These are phyloP conservation scores for Leccinum insigne DNA, from an alignment of 1,284 basidiomycete species.

Conservation along the genomic window DNA sequence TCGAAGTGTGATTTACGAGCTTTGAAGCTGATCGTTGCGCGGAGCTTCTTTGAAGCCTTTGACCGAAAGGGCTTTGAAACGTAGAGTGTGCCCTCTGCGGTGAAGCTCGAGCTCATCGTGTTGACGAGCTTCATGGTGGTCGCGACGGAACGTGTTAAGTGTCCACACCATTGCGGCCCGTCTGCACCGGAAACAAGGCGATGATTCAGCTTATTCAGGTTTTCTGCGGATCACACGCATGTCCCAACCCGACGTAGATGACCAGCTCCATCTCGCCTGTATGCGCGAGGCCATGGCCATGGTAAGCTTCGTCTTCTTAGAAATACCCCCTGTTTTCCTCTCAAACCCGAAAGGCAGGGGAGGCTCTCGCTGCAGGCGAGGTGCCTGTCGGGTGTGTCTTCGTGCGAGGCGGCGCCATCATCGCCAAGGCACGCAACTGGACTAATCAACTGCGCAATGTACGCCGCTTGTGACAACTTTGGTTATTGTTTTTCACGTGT, in stretches of 20 bases:
- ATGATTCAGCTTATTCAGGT: background rate
- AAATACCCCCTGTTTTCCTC: background rate
- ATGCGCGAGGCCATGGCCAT: conserved; percentile 59
- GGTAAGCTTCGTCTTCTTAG: conserved; percentile 33
- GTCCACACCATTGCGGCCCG: conserved; percentile 4
- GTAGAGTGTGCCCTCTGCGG: conserved; percentile 65
- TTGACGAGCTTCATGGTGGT: conserved; percentile 20
- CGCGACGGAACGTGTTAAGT: conserved; percentile 1
- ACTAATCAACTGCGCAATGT: conserved; percentile 96
- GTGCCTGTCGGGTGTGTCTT: conserved; percentile 98
- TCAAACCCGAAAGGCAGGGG: conserved; percentile 59
- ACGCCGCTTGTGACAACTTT: conserved; percentile 24
- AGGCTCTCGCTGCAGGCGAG: conserved; percentile 85
- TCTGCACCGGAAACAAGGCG: conserved; percentile 11
- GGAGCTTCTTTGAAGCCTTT: conserved; percentile 62
- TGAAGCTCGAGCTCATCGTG: conserved; percentile 44
- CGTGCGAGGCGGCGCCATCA: conserved; percentile 73
- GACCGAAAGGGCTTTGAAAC: conserved; percentile 76
- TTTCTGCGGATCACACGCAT: conserved; percentile 4
- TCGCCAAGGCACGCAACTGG: conserved; percentile 88
- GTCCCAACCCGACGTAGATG: conserved; percentile 1
- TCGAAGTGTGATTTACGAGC: conserved; percentile 87
- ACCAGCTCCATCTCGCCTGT: conserved; percentile 37
- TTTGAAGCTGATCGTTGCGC: conserved; percentile 79
- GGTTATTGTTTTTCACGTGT: background rate